Evolutionary conservation across 2,329 filamentous ascomycete species (phyloP), one percentile per base, ranked within the genome.

Genomic region (Ceratocystis destructans): DNA sequence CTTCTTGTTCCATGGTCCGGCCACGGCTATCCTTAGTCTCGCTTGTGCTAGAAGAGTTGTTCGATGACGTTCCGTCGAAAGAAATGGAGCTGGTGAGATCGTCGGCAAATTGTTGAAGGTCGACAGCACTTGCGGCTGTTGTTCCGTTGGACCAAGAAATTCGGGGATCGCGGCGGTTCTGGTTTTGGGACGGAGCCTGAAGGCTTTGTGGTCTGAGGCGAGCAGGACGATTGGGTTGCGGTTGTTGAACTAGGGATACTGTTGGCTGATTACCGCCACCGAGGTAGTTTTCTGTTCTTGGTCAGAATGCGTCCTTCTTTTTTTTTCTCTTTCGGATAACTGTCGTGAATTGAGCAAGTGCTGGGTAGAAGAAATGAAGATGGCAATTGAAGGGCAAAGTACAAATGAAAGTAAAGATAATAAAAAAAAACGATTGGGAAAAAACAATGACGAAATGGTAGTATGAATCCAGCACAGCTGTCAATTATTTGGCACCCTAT

Each of bases 1-100:
- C 84, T 68, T 85, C 79, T 69, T 82, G 79, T 66, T 79, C 77
- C 71, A 74, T 77, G 70, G 68, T 75, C 71, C 64, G 70, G 69
- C 64, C 73, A 67, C 63, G 72, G 70, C 72, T 76, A 22, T 66
- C 75, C 67, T 73, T 75, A 72, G 73, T 75, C 69, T 69, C 71
- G 65, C 37, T 66, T 67, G 69, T 67, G 15, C 44, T 25, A 15
- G 55, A 4, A 68, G 62, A 64, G 59, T 45, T 67, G 66, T 17
- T 68, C 69, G 48, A 62, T n/a, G 67, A 64, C 37, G 77, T 71
- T 70, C 79, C 77, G 72, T 72, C 72, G 69, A 67, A 63, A 37
- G 65, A 64, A 20, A 17, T 53, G 57, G 67, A 68, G 59, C 66
- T 70, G 46, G 66, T 66, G 61, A 70, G 65, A 67, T 66, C 65